These are phyloP conservation scores for Papiliotrema flavescens DNA, from an alignment of 1,284 basidiomycete genomes.

Conservation along the genomic window DNA sequence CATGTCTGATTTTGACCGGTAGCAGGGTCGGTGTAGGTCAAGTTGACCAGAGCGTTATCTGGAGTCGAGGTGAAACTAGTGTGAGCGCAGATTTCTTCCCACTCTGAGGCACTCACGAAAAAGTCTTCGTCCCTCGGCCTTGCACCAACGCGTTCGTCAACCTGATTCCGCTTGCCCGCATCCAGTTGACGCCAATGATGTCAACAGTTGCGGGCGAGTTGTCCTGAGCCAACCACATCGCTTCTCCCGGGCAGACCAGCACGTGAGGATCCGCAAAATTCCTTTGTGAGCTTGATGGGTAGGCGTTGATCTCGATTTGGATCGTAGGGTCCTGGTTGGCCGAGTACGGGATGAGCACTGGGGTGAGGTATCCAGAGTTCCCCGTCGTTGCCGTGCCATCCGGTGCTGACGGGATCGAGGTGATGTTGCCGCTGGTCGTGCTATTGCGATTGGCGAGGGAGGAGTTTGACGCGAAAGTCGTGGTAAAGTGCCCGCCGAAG, in stretches of 20 bases:
- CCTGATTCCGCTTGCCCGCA: constrained; percentile 64
- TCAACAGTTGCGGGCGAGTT: constrained; percentile 68
- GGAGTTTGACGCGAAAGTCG: constrained; percentile 62
- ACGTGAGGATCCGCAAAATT: constrained; percentile 67
- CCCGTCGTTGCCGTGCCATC: constrained; percentile 66
- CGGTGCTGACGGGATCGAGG: constrained; percentile 38
- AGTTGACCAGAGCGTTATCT: constrained; percentile 73
- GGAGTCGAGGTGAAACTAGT: constrained; percentile 76
- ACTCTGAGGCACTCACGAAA: constrained; percentile 60
- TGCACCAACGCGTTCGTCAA: constrained; percentile 84
- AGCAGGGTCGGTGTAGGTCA: constrained; percentile 71
- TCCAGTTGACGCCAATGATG: constrained; percentile 65
- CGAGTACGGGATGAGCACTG: constrained; percentile 66
- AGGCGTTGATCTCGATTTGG: constrained; percentile 58
- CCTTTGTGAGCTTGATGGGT: constrained; percentile 63
- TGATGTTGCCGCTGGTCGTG: constrained; percentile 67
- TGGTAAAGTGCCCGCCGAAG: constrained; percentile 82
- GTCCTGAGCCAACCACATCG: constrained; percentile 80
- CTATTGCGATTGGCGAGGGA: constrained; percentile 54
- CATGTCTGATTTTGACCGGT: constrained; percentile 72
- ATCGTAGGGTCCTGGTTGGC: constrained; percentile 14
- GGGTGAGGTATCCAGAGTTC: constrained; percentile 85
- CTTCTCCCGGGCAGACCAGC: constrained; percentile 72
- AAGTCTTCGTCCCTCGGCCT: constrained; percentile 75
- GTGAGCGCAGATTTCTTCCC: constrained; percentile 6